phyloP scores from a whole-genome alignment of 768 basidiomycete species.

The Fibroporia radiculosa region DNA sequence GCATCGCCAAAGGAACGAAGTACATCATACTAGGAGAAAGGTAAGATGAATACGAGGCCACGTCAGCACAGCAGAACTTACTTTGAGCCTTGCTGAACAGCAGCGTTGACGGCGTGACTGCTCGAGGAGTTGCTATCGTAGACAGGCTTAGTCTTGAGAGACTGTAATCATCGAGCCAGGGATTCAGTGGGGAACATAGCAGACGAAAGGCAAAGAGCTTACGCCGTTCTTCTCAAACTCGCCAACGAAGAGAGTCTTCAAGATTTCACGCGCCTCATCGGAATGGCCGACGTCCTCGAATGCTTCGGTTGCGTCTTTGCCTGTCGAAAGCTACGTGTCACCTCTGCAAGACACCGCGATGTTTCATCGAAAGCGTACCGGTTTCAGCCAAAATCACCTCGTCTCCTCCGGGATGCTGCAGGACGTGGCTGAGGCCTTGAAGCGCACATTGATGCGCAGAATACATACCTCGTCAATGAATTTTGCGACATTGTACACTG shows the following conservation, averaged over 20 bases:
- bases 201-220: constrained; percentile 21
- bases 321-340: constrained; percentile 30
- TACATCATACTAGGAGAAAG: constrained; percentile 56
- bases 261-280: constrained; percentile 87
- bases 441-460: neutral
- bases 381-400: constrained; percentile 93
- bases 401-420: constrained; percentile 90
- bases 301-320: constrained; percentile 93
- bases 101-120: constrained; percentile 28
- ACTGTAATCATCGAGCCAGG: constrained; percentile 25
- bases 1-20: constrained; percentile 69
- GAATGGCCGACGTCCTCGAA: constrained; percentile 99
- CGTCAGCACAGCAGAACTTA: constrained; percentile 27
- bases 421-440: too few relatives aligned
- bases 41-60: constrained; percentile 6
- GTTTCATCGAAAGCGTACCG: constrained; percentile 43
- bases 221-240: constrained; percentile 70
- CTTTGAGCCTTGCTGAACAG: constrained; percentile 65
- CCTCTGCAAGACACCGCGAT: neutral
- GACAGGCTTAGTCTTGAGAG: constrained; percentile 43
- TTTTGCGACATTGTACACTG: constrained; percentile 90
- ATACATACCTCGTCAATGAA: constrained; percentile 88
- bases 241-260: constrained; percentile 74
- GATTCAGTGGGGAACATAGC: neutral
- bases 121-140: constrained; percentile 36